phyloP scores from a whole-genome alignment of 257 asterid species.

The Cordia subcordata region DNA sequence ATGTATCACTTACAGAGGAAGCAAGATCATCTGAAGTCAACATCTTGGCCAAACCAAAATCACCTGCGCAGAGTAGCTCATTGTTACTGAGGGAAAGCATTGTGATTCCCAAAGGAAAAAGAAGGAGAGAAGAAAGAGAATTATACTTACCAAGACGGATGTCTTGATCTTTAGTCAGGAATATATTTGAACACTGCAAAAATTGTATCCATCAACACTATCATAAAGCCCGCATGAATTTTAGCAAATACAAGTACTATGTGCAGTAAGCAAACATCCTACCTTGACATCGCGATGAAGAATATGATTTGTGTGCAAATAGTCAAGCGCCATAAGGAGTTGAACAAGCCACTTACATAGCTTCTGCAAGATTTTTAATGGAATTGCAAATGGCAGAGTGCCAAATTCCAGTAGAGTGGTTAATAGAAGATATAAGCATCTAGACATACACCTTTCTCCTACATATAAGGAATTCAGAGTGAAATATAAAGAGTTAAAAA shows the following conservation, averaged over 20 bases:
- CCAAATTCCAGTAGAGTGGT: not conserved
- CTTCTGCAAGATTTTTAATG: conserved; percentile 42
- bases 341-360: conserved; percentile 91
- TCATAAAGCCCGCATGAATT: conserved; percentile 9
- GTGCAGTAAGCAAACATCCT: conserved; percentile 16
- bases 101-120: not conserved
- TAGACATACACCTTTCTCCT: not conserved
- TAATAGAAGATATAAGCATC: not conserved
- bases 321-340: conserved; percentile 87
- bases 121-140: conserved; percentile 1
- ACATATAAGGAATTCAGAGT: not conserved
- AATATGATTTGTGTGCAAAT: conserved; percentile 75
- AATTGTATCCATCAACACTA: conserved; percentile 8
- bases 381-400: conserved; percentile 13
- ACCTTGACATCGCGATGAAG: conserved; percentile 98
- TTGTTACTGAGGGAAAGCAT: conserved; percentile 3
- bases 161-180: conserved; percentile 78
- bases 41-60: conserved; percentile 91
- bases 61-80: conserved; percentile 46
- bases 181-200: conserved; percentile 92
- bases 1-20: conserved; percentile 67
- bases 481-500: conserved; percentile 4
- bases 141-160: conserved; percentile 73
- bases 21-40: conserved; percentile 83
- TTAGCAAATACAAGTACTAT: conserved; percentile 5